Evolutionary conservation across 1,284 basidiomycete genomes (phyloP), one percentile per base, ranked within the genome.

Genomic region (Trichosporon faecale): DNA sequence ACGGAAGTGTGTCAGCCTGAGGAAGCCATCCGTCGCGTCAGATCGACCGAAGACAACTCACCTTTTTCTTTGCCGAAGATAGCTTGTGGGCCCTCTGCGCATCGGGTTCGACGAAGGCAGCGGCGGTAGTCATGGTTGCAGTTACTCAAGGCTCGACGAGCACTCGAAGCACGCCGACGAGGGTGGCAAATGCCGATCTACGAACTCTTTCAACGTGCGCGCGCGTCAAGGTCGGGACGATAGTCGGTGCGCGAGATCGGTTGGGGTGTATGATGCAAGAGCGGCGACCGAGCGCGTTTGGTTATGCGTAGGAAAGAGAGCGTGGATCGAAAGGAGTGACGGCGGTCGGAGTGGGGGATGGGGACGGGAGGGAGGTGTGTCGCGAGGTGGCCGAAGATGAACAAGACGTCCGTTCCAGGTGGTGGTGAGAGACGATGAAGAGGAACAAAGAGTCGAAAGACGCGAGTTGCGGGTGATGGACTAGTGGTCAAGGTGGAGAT

Each of bases 31-130:
- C 57, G 16, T 21, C 52, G 44, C 60, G 68, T 49, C 8, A 64
- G 23, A 40, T 44, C 40, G n/a, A 18, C 25, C n/a, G 3, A n/a
- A 63, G 65, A 23, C 49, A 52, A 69, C 75, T 67, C 68, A 80
- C 80, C 76, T 80, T 80, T 65, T 78, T 80, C 68, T 74, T 73
- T 2, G 80, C 80, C 21, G 79, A 73, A 25, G 77, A 74, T 16
- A 82, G 72, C 68, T 77, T 74, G 67, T 75, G 74, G 18, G 78
- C 77, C 67, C 79, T 70, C 66, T 68, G 70, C 63, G 66, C 31
- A 57, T 73, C 73, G 29, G 61, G 37, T 35, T 73, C 72, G 27
- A 33, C 49, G 18, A 65, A 64, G 57, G 49, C 57, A 64, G 69
- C 68, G 65, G 67, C 16, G 33, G 35, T n/a, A 21, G 27, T 52